A percentile compares a stretch with the other conserved stretches of the same genome.
phyloP scores from a whole-genome alignment of 108 stramenopile species.

The Phaeodactylum tricornutum region DNA sequence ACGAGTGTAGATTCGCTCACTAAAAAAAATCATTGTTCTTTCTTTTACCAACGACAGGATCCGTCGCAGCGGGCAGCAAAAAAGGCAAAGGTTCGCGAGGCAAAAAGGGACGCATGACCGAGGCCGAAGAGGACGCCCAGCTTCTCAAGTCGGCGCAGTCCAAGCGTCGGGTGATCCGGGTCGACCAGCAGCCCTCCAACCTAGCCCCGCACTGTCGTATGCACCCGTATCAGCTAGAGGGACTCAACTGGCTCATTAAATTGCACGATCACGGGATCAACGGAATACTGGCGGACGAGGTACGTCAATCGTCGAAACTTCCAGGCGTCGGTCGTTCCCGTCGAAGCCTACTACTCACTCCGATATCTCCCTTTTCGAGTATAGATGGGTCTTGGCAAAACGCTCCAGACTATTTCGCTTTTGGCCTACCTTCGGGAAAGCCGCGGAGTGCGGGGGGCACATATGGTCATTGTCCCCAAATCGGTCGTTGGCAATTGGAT shows the following conservation, averaged over 20 bases:
- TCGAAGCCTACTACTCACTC: too few species aligned
- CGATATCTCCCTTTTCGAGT: too few species aligned
- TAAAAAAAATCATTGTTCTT: too few species aligned
- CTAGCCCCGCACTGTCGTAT: slow-evolving; percentile 77
- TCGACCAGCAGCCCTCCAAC: slow-evolving; percentile 83
- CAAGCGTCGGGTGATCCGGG: slow-evolving; percentile 71
- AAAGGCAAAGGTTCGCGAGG: slow-evolving; percentile 43
- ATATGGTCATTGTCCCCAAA: slow-evolving; percentile 96
- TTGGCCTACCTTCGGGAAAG: slow-evolving; percentile 88
- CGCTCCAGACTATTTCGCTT: slow-evolving; percentile 90
- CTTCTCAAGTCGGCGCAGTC: slow-evolving; percentile 83
- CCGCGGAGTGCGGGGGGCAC: slow-evolving; percentile 81
- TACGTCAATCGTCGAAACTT: slow-evolving; percentile 58
- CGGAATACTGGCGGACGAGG: slow-evolving; percentile 99
- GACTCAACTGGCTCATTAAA: slow-evolving; percentile 99
- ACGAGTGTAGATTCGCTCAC: too few species aligned
- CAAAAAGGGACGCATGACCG: slow-evolving; percentile 80
- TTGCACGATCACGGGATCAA: slow-evolving; percentile 98
- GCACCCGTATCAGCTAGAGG: slow-evolving; percentile 98
- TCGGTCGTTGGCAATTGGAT: slow-evolving; percentile 96
- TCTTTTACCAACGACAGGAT: slow-evolving; percentile 39
- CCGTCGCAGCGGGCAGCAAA: slow-evolving; percentile 36
- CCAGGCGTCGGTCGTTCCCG: too few species aligned
- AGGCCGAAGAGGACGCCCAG: slow-evolving; percentile 94
- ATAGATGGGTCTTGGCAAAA: slow-evolving; percentile 57